These are phyloP conservation scores for Paralagenidium karlingii DNA, from an alignment of 352 stramenopile genomes.

Conservation along the genomic window DNA sequence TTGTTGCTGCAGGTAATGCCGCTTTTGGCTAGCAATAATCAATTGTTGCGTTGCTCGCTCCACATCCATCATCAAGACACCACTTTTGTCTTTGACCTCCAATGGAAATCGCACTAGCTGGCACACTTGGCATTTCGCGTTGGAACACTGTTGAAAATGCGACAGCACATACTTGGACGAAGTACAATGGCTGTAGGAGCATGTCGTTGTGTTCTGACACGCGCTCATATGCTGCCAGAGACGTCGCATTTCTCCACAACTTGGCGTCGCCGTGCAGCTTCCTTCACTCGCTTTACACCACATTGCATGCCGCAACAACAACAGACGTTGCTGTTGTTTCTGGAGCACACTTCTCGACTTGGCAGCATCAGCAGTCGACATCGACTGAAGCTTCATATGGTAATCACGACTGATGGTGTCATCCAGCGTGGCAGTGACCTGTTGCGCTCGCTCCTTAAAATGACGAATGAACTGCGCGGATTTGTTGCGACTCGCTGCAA, in stretches of 20 bases:
- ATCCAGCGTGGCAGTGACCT: conserved; percentile 72
- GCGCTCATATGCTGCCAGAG: conserved; percentile 98
- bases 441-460: conserved; percentile 62
- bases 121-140: conserved; percentile 95
- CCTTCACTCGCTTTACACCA: conserved; percentile 95
- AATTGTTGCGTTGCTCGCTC: conserved; percentile 69
- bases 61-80: conserved; percentile 69
- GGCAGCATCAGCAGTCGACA: conserved; percentile 55
- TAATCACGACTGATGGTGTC: conserved; percentile 71
- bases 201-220: conserved; percentile 95
- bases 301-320: conserved; percentile 95
- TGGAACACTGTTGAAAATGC: conserved; percentile 98
- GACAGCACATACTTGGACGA: conserved; percentile 98
- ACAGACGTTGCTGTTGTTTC: conserved; percentile 95
- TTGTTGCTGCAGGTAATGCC: not conserved
- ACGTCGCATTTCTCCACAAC: conserved; percentile 96
- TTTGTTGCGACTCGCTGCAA: conserved; percentile 36
- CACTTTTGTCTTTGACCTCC: conserved; percentile 88
- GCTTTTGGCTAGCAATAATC: conserved; percentile 50
- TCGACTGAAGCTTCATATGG: conserved; percentile 73
- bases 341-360: conserved; percentile 91
- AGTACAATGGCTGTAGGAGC: conserved; percentile 95
- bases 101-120: conserved; percentile 96
- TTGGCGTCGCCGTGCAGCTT: conserved; percentile 89
- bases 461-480: conserved; percentile 74